Evolutionary conservation across 163 green algal genomes (phyloP).

Genomic region (Prototheca wickerhamii): DNA sequence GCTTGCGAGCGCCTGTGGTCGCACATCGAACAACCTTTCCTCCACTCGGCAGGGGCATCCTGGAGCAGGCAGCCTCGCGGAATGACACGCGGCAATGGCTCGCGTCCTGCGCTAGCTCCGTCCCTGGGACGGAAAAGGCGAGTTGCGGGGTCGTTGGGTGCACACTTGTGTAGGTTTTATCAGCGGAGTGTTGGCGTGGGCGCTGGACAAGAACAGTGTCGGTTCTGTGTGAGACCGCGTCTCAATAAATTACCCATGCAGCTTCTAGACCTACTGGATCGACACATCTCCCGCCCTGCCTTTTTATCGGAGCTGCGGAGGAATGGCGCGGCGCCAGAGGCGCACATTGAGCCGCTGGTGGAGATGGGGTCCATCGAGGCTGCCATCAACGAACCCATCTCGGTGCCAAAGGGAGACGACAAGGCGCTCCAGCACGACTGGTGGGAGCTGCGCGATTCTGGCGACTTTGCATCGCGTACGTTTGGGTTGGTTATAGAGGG

Average conservation of each 20-base stretch:
- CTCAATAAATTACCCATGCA: no score
- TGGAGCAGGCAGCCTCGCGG: neutral
- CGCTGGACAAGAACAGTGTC: neutral
- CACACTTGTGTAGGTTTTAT: neutral
- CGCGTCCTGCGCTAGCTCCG: neutral
- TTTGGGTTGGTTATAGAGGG: neutral
- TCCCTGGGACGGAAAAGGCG: slow-evolving; percentile 23
- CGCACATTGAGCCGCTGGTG: neutral
- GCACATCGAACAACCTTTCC: no score
- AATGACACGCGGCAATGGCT: neutral
- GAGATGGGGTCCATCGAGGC: neutral
- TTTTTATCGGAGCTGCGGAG: no score
- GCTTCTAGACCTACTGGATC: no score
- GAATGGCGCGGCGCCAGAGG: no score
- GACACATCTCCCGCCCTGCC: no score
- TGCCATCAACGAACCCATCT: no score
- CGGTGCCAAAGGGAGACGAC: no score
- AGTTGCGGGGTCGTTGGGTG: neutral
- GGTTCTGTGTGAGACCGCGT: no score
- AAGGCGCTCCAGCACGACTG: slow-evolving; percentile 30
- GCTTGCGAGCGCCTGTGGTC: no score
- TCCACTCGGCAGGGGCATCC: no score
- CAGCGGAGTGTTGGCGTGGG: neutral
- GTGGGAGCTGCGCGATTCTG: slow-evolving; percentile 28
- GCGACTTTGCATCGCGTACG: neutral